Percentiles rank a stretch among this genome's conserved stretches.
Evolutionary conservation across 116 monocot genomes (phyloP).

Genomic region (Papilionanthe hybrid): DNA sequence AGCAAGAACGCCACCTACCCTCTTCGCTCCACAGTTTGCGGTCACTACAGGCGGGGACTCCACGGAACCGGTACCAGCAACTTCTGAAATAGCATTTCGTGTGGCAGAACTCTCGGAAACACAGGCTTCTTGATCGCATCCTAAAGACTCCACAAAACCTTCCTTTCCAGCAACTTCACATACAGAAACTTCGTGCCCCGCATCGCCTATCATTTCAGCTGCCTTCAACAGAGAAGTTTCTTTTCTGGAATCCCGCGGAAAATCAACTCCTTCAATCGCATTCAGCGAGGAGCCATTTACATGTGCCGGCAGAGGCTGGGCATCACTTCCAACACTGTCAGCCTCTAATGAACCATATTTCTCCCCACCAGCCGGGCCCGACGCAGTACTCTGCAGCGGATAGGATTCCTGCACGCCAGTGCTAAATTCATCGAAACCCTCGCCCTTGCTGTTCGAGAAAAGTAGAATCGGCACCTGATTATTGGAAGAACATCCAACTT

Average conservation of each 20-base stretch:
- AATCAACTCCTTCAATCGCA: neutral
- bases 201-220: neutral
- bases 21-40: conserved; percentile 10
- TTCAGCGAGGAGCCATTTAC: neutral
- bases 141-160: neutral
- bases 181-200: neutral
- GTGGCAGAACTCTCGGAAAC: neutral
- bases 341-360: neutral
- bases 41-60: neutral
- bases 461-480: neutral
- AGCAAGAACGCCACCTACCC: conserved; percentile 25
- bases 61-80: neutral
- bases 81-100: neutral
- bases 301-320: neutral
- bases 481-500: neutral
- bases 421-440: neutral
- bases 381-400: neutral
- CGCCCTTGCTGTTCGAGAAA: neutral
- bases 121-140: neutral
- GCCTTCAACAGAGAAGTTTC: neutral
- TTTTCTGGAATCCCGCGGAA: neutral
- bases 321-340: neutral
- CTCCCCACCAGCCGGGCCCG: neutral
- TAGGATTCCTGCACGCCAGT: neutral
- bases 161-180: neutral